Evolutionary conservation across 257 asterid genomes (phyloP).

Genomic region (Petunia axillaris): DNA sequence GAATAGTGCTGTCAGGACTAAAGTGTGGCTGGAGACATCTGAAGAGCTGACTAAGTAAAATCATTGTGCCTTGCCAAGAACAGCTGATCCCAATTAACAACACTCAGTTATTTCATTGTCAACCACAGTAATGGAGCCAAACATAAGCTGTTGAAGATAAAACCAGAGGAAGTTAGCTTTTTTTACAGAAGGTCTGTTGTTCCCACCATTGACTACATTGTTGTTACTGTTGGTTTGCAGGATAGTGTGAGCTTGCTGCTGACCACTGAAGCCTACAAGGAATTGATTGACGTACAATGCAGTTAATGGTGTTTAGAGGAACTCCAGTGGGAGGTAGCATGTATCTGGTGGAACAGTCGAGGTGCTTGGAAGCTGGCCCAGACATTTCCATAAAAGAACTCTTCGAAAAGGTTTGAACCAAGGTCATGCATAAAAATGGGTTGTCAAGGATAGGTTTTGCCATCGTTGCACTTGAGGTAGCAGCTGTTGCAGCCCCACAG

Average conservation of each 20-base stretch:
- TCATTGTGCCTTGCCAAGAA: constrained; percentile 75
- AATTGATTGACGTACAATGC: constrained; percentile 67
- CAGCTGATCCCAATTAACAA: constrained; percentile 64
- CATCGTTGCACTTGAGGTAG: constrained; percentile 20
- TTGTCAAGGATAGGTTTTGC: constrained; percentile 34
- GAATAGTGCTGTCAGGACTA: constrained; percentile 66
- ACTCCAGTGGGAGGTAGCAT: constrained; percentile 55
- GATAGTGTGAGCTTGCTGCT: constrained; percentile 47
- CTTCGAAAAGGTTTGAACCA: constrained; percentile 74
- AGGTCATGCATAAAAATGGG: constrained; percentile 78
- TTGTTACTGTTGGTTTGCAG: constrained; percentile 54
- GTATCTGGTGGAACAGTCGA: no score
- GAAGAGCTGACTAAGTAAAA: constrained; percentile 79
- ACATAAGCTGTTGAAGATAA: constrained; percentile 81
- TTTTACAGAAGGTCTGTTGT: constrained; percentile 67
- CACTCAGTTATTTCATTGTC: constrained; percentile 82
- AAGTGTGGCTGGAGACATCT: constrained; percentile 81
- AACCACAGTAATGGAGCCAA: constrained; percentile 80
- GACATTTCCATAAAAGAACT: constrained; percentile 64
- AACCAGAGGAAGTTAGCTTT: constrained; percentile 71
- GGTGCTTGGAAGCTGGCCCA: no score
- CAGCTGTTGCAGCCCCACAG: constrained; percentile 27
- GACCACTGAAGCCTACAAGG: constrained; percentile 74
- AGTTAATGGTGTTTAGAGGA: constrained; percentile 77
- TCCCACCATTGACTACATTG: constrained; percentile 39